phyloP scores from a whole-genome alignment of 768 basidiomycete species.

The Rhodosporidiobolus odoratus region DNA sequence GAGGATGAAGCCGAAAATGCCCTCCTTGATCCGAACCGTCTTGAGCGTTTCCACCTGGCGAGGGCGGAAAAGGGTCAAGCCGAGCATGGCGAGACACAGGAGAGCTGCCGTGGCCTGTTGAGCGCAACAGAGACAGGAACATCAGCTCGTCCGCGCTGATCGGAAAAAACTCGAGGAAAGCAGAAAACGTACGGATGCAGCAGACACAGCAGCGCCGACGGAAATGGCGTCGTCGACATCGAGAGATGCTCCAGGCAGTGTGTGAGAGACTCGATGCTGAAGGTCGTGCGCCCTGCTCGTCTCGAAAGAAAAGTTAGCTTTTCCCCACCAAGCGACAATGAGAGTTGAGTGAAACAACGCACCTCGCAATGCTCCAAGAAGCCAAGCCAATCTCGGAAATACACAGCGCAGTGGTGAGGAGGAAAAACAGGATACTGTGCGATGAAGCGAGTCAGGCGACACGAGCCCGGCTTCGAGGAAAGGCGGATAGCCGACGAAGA shows the following conservation, averaged over 20 bases:
- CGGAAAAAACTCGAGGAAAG: not conserved
- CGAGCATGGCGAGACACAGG: slow-evolving; percentile 19
- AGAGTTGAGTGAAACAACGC: not conserved
- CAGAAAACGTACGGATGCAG: slow-evolving; percentile 10
- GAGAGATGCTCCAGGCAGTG: slow-evolving; percentile 11
- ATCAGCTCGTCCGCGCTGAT: not conserved
- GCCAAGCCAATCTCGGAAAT: slow-evolving; percentile 25
- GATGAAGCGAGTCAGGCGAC: not conserved
- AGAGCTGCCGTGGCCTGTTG: slow-evolving; percentile 7
- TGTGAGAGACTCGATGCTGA: slow-evolving; percentile 3
- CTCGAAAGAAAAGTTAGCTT: not conserved
- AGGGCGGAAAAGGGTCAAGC: slow-evolving; percentile 4
- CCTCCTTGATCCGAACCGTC: slow-evolving; percentile 33
- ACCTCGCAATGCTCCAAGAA: slow-evolving; percentile 11
- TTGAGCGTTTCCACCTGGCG: slow-evolving; percentile 23
- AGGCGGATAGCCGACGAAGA: not conserved
- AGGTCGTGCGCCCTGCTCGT: slow-evolving; percentile 9
- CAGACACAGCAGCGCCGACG: slow-evolving; percentile 17
- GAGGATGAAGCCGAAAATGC: slow-evolving; percentile 9
- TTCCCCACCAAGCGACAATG: not conserved
- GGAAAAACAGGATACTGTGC: slow-evolving; percentile 21
- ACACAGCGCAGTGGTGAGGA: slow-evolving; percentile 12
- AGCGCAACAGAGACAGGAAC: not conserved
- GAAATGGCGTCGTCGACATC: slow-evolving; percentile 19
- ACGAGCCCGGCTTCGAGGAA: not conserved